Evolutionary conservation across 1,139 yeast species (phyloP), one percentile per base, ranked within the genome.

Genomic region (Fermentozyma sake): DNA sequence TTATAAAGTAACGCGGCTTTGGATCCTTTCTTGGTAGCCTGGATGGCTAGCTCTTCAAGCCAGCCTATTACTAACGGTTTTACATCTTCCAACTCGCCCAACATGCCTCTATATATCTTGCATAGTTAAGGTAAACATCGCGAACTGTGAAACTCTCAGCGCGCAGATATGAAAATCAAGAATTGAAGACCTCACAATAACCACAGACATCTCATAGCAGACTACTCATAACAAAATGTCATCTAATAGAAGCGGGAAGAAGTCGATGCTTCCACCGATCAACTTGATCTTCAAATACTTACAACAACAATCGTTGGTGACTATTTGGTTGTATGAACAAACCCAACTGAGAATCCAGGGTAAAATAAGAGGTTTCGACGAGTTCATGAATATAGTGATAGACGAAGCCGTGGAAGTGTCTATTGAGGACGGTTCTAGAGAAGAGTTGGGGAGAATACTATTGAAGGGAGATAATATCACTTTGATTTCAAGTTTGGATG

Each of bases 391-490:
- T 48, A 59, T 93, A 11, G 97, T 89, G n/a, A 61, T 93, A 9
- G 95, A 85, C 35, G 91, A 87, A 32, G 96, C 97, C 0, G 68
- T 72, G 11, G 96, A 91, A 45, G 61, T 82, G 46, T 48, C 68
- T 39, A 52, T 53, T 30, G 30, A 51, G 35, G 65, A 68, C 31
- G 73, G 76, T n/a, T 41, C 60, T 7, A 50, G 48, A 29, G 62
- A 56, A 22, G 30, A 59, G 48, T 41, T 68, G 31, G 73, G 72
- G 12, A 56, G 84, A 32, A 75, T 91, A 18, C 55, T 93, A 41
- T 63, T 93, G 34, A 91, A 91, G 54, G 98, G 99, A 4, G 99
- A 93, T 50, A 93, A 86, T 51, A 85, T 93, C 30, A 82, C 96
- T 11, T 63, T 89, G 38, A 82, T 91, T 15, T 72, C 89, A 8